phyloP scores from a whole-genome alignment of 768 basidiomycete species.

The Leccinum arenicola region DNA sequence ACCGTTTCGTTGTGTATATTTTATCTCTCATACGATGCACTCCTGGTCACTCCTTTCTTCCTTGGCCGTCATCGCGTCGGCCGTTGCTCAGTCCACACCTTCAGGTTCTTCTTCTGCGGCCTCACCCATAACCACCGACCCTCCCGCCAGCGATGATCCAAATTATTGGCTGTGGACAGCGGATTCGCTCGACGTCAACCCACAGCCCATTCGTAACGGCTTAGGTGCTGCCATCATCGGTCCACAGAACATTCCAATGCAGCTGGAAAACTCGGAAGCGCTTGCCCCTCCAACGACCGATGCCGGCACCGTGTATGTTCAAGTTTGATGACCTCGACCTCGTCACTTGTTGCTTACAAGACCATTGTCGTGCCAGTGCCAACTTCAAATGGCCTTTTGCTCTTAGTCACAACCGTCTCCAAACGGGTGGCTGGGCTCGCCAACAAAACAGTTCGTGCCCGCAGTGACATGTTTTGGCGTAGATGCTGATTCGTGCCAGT shows the following conservation, averaged over 20 bases:
- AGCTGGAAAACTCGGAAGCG: conserved; percentile 53
- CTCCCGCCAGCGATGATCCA: conserved; percentile 43
- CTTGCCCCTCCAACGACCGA: conserved; percentile 66
- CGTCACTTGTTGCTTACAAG: background rate
- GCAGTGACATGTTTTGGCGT: background rate
- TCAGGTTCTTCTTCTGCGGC: conserved; percentile 29
- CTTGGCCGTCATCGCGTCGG: conserved; percentile 19
- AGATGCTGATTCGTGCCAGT: conserved; percentile 25
- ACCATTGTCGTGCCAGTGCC: conserved; percentile 13
- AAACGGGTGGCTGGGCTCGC: conserved; percentile 65
- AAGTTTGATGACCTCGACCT: background rate
- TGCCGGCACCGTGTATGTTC: conserved; percentile 43
- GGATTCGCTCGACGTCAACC: conserved; percentile 22
- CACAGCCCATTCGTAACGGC: conserved; percentile 43
- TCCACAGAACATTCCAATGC: conserved; percentile 54
- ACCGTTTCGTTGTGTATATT: conserved; percentile 20
- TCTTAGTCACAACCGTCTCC: conserved; percentile 57
- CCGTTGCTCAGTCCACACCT: conserved; percentile 16
- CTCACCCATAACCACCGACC: conserved; percentile 41
- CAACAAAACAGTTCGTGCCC: conserved; percentile 50
- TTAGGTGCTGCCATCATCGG: conserved; percentile 51
- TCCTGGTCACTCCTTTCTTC: conserved; percentile 30
- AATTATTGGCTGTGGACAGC: conserved; percentile 43
- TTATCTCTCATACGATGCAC: conserved; percentile 21
- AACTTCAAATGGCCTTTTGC: conserved; percentile 68